A percentile compares a stretch with the other conserved stretches of the same genome.
These are phyloP conservation scores for Aspergillus hiratsukae DNA, from an alignment of 2,329 filamentous ascomycete genomes.

Conservation along the genomic window DNA sequence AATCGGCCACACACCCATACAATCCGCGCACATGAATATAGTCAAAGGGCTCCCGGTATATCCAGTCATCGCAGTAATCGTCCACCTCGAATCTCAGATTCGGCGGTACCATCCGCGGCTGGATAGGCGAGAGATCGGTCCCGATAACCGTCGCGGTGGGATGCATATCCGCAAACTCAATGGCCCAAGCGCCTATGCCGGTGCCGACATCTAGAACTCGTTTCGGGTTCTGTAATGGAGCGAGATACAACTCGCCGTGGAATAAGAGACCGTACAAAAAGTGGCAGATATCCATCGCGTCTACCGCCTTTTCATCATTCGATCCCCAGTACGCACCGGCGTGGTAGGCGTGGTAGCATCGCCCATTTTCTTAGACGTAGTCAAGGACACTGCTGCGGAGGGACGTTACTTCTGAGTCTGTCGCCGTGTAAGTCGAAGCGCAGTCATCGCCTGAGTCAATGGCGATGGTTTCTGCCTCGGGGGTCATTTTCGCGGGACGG, in stretches of 20 bases:
- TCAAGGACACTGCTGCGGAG: slow-evolving; percentile 18
- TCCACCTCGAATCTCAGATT: slow-evolving; percentile 48
- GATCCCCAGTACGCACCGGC: slow-evolving; percentile 25
- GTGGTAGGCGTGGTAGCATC: slow-evolving; percentile 31
- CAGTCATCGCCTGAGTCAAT: neutral
- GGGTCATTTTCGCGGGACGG: neutral
- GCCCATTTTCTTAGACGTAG: slow-evolving; percentile 28
- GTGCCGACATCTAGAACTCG: slow-evolving; percentile 23
- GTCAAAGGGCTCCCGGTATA: slow-evolving; percentile 37
- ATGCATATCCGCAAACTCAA: slow-evolving; percentile 31
- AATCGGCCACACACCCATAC: slow-evolving; percentile 44
- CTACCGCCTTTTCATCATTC: slow-evolving; percentile 20
- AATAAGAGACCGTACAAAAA: slow-evolving; percentile 36
- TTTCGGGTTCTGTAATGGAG: slow-evolving; percentile 19
- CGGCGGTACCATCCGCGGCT: slow-evolving; percentile 43
- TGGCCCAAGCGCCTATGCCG: slow-evolving; percentile 20
- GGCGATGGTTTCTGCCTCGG: neutral
- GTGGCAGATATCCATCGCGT: slow-evolving; percentile 32
- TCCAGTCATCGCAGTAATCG: slow-evolving; percentile 37
- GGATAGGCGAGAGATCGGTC: slow-evolving; percentile 48
- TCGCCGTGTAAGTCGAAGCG: neutral
- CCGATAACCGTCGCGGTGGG: slow-evolving; percentile 42
- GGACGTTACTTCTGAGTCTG: neutral
- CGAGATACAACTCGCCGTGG: slow-evolving; percentile 24
- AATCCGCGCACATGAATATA: slow-evolving; percentile 46